These are phyloP conservation scores for Termitomyces sp. DNA, from an alignment of 768 basidiomycete species.

Conservation along the genomic window DNA sequence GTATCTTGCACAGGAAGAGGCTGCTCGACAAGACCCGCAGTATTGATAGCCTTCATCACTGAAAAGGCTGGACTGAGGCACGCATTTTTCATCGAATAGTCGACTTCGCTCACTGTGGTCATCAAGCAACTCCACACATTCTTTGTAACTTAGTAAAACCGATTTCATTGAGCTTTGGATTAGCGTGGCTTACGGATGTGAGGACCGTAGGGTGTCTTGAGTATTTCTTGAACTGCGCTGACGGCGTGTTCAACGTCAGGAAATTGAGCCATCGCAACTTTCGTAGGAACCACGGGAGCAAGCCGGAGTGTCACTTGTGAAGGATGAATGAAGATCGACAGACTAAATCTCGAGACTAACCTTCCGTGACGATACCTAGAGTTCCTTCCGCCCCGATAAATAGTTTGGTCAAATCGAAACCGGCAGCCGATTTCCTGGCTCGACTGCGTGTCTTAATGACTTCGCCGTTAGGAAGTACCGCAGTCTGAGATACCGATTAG, in stretches of 20 bases:
- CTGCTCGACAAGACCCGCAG: constrained; percentile 51
- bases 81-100: neutral
- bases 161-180: neutral
- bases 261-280: constrained; percentile 88
- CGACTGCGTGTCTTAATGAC: constrained; percentile 82
- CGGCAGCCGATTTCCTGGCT: constrained; percentile 80
- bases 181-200: constrained; percentile 58
- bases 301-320: constrained; percentile 71
- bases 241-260: constrained; percentile 73
- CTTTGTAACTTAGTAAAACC: constrained; percentile 25
- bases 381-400: constrained; percentile 92
- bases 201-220: constrained; percentile 60
- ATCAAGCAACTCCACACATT: constrained; percentile 87
- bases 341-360: constrained; percentile 22
- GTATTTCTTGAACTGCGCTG: constrained; percentile 75
- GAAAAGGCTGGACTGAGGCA: neutral
- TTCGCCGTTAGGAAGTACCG: constrained; percentile 79
- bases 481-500: constrained; percentile 49
- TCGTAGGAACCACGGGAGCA: constrained; percentile 74
- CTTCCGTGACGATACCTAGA: constrained; percentile 85
- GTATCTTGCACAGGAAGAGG: constrained; percentile 71
- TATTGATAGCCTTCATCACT: constrained; percentile 80
- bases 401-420: constrained; percentile 82
- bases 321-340: neutral
- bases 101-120: constrained; percentile 46